Conservation (phyloP, 371 early-diverging fungal genomes). For the Umbelopsis sp. region DNA sequence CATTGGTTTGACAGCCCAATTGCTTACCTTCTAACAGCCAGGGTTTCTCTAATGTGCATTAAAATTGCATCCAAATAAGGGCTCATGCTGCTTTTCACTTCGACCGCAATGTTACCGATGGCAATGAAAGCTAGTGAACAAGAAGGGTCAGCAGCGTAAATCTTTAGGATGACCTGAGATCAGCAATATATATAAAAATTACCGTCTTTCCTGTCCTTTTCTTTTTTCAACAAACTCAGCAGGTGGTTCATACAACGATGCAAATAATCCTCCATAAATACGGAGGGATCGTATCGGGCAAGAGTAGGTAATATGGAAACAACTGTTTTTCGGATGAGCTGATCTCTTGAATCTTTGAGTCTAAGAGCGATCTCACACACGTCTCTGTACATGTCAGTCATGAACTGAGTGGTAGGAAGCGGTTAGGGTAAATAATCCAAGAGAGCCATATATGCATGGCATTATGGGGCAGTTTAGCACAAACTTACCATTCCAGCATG, state of each 20-base stretch:
- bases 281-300: conserved; percentile 80
- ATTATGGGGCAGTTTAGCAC: background rate
- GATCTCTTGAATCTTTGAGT: conserved; percentile 84
- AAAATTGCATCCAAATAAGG: conserved; percentile 81
- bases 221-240: conserved; percentile 75
- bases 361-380: conserved; percentile 79
- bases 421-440: no score
- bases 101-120: conserved; percentile 86
- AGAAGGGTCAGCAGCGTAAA: conserved; percentile 28
- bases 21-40: conserved; percentile 55
- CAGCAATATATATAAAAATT: conserved; percentile 18
- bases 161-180: background rate
- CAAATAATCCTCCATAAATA: conserved; percentile 79
- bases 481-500: conserved; percentile 80
- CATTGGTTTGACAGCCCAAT: background rate
- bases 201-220: conserved; percentile 76
- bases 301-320: conserved; percentile 83
- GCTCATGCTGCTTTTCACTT: conserved; percentile 80
- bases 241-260: conserved; percentile 78
- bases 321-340: conserved; percentile 82
- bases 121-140: conserved; percentile 74
- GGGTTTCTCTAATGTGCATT: conserved; percentile 73
- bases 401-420: conserved; percentile 58
- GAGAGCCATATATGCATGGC: background rate
- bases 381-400: conserved; percentile 80